A percentile compares a stretch with the other conserved stretches of the same genome.
These are phyloP conservation scores for Podospora pseudopauciseta DNA, from an alignment of 495 filamentous ascomycete genomes.

Conservation along the genomic window DNA sequence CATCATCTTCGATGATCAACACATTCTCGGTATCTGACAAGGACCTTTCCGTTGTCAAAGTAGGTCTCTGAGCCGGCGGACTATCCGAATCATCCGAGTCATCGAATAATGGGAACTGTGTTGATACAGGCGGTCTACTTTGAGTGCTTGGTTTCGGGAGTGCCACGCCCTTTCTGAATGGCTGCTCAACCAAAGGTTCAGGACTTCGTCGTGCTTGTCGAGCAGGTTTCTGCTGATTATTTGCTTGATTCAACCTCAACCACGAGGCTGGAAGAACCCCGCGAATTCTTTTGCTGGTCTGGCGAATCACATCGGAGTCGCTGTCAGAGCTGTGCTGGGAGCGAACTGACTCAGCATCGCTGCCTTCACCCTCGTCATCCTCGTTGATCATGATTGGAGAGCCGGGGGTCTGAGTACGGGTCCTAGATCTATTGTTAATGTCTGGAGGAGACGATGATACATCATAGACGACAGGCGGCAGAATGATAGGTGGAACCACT, in stretches of 20 bases:
- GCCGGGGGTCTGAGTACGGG: not conserved
- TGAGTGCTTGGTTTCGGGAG: conserved; percentile 31
- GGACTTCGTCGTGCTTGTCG: conserved; percentile 39
- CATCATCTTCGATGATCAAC: conserved; percentile 30
- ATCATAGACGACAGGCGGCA: conserved; percentile 19
- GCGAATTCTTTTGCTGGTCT: conserved; percentile 55
- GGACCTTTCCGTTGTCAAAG: not conserved
- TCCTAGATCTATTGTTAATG: not conserved
- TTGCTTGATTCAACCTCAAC: conserved; percentile 65
- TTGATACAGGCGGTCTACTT: conserved; percentile 16
- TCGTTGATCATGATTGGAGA: conserved; percentile 22
- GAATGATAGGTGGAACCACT: conserved; percentile 9
- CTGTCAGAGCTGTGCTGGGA: conserved; percentile 30
- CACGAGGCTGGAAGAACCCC: conserved; percentile 91
- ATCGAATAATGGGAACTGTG: conserved; percentile 43
- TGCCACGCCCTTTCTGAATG: conserved; percentile 55
- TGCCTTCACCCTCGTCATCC: conserved; percentile 11
- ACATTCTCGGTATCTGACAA: not conserved
- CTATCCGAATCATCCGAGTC: conserved; percentile 45
- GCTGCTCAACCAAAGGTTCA: conserved; percentile 30
- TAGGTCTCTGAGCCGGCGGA: not conserved
- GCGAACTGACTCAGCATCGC: conserved; percentile 19
- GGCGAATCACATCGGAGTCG: conserved; percentile 44
- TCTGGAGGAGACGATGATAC: conserved; percentile 25
- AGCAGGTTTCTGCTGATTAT: conserved; percentile 25